phyloP scores from a whole-genome alignment of 1,284 basidiomycete species.

The Ganoderma sp. region DNA sequence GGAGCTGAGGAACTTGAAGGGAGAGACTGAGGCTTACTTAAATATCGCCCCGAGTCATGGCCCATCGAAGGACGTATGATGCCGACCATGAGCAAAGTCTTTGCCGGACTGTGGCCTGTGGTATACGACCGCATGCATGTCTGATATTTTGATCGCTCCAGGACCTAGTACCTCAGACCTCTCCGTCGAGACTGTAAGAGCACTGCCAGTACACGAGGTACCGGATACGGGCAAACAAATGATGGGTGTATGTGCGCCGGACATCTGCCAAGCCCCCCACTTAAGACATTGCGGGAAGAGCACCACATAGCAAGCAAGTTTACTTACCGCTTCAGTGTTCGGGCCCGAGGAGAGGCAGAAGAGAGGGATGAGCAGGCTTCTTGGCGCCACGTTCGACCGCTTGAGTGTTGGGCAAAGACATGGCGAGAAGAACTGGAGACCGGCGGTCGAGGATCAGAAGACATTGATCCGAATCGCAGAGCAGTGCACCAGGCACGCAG shows the following conservation, averaged over 20 bases:
- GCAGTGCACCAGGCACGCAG: constrained; percentile 1
- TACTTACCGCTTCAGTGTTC: background rate
- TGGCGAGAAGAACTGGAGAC: background rate
- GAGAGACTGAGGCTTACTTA: background rate
- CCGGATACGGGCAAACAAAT: background rate
- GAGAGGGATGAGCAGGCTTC: background rate
- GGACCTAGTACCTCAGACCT: background rate
- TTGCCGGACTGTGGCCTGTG: background rate
- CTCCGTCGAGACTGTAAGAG: background rate
- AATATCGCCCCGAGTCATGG: background rate
- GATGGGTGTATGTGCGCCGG: background rate
- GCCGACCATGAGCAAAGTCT: background rate
- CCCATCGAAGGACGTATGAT: background rate
- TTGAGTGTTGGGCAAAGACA: background rate
- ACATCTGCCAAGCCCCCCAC: background rate
- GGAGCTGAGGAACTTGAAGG: background rate
- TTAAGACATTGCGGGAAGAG: background rate
- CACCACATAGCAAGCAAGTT: background rate
- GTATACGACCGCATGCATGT: background rate
- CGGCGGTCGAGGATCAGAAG: background rate
- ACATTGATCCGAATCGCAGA: background rate
- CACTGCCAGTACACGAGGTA: background rate
- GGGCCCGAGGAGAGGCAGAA: background rate
- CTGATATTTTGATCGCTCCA: background rate
- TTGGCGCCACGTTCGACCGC: background rate